A percentile compares a stretch with the other conserved stretches of the same genome.
These are phyloP conservation scores for Trichoderma polysporum DNA, from an alignment of 2,329 filamentous ascomycete genomes.

Conservation along the genomic window DNA sequence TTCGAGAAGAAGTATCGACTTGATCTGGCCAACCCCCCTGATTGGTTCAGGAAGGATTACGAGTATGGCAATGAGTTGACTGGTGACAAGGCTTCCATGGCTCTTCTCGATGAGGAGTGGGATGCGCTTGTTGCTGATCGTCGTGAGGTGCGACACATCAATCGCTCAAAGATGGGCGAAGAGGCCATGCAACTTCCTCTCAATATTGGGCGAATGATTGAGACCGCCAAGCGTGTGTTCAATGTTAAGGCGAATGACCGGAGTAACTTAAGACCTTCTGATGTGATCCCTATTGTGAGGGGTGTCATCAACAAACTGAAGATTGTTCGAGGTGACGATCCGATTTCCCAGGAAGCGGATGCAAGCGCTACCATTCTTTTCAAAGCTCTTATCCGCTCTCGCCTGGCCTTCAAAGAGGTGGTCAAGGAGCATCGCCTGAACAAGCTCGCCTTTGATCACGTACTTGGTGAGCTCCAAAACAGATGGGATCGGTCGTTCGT, in stretches of 20 bases:
- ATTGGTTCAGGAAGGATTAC: constrained; percentile 58
- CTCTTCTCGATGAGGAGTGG: constrained; percentile 84
- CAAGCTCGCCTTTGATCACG: constrained; percentile 88
- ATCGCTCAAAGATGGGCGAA: constrained; percentile 68
- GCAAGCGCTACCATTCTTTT: constrained; percentile 84
- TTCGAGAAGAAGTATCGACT: constrained; percentile 83
- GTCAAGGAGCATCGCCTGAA: constrained; percentile 83
- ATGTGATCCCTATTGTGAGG: constrained; percentile 79
- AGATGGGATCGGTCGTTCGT: constrained; percentile 84
- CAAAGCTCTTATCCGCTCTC: constrained; percentile 86
- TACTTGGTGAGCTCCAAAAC: constrained; percentile 86
- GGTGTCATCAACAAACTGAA: constrained; percentile 73
- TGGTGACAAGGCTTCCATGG: constrained; percentile 84
- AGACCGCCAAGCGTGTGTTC: constrained; percentile 87
- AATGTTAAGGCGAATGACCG: constrained; percentile 81
- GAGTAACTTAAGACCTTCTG: constrained; percentile 84
- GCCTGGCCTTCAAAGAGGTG: constrained; percentile 88
- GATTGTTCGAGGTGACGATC: constrained; percentile 82
- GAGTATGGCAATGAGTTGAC: constrained; percentile 85
- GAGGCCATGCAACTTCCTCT: constrained; percentile 88
- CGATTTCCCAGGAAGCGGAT: constrained; percentile 82
- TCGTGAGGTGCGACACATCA: constrained; percentile 68
- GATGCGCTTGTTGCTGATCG: constrained; percentile 76
- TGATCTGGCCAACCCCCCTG: constrained; percentile 61
- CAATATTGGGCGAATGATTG: constrained; percentile 87